These are phyloP conservation scores for Fusarium devonianum DNA, from an alignment of 2,329 filamentous ascomycete species.

Conservation along the genomic window DNA sequence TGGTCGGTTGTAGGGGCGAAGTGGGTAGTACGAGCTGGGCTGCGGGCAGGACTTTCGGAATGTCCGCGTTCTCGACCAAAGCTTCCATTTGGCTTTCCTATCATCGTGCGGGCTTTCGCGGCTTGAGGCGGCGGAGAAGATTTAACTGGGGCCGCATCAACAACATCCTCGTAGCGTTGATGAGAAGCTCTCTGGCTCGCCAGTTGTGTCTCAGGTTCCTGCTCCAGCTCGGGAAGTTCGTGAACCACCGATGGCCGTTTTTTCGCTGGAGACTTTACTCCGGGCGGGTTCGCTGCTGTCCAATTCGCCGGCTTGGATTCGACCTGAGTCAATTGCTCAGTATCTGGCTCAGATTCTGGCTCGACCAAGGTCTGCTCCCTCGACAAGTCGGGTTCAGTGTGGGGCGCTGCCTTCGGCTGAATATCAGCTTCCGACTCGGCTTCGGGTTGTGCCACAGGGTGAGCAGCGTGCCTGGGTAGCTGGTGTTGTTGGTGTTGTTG, in stretches of 20 bases:
- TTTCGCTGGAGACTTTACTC: constrained; percentile 12
- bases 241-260: constrained; percentile 55
- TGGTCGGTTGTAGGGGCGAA: constrained; percentile 67
- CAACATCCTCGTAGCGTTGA: constrained; percentile 26
- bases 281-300: not conserved
- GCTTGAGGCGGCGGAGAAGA: constrained; percentile 14
- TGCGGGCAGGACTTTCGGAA: constrained; percentile 70
- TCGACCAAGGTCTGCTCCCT: constrained; percentile 12
- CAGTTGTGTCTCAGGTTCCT: constrained; percentile 37
- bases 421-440: not conserved
- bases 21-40: constrained; percentile 71
- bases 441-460: constrained; percentile 1
- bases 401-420: constrained; percentile 1
- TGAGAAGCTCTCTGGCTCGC: constrained; percentile 13
- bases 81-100: constrained; percentile 29
- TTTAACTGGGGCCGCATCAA: constrained; percentile 48
- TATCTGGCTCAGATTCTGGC: constrained; percentile 15
- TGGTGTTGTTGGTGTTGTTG: constrained; percentile 4
- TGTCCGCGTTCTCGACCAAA: constrained; percentile 47
- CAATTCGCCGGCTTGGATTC: not conserved
- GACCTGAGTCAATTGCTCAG: constrained; percentile 1
- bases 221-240: constrained; percentile 55
- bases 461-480: constrained; percentile 1
- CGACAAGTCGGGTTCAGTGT: not conserved
- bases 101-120: not conserved